A percentile compares a stretch with the other conserved stretches of the same genome.
Conservation (phyloP, 768 basidiomycete species). For the Solioccasus polychromus region DNA sequence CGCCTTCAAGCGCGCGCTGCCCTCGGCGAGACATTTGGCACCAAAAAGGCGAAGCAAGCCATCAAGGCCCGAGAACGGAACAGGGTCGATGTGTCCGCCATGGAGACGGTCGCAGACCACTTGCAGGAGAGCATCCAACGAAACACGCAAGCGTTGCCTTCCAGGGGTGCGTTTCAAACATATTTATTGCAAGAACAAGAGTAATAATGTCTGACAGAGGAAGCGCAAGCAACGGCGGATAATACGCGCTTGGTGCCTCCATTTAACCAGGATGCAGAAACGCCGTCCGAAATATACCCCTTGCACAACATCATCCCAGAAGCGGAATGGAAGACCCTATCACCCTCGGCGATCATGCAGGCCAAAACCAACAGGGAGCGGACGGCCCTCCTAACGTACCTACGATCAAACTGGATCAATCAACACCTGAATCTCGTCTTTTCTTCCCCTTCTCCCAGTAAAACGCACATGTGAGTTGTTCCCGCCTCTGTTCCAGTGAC, state of each 20-base stretch:
- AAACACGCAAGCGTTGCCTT: conserved; percentile 65
- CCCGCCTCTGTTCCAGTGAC: background rate
- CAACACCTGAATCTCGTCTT: conserved; percentile 49
- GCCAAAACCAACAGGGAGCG: conserved; percentile 49
- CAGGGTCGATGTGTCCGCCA: conserved; percentile 83
- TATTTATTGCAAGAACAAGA: background rate
- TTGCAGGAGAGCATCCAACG: conserved; percentile 82
- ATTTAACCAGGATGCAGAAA: conserved; percentile 61
- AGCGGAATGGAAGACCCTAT: conserved; percentile 74
- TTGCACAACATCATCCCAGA: conserved; percentile 76
- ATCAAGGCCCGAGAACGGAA: conserved; percentile 87
- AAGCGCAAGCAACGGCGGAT: conserved; percentile 62
- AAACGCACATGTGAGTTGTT: conserved; percentile 55
- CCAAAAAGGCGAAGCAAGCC: conserved; percentile 86
- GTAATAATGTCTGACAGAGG: conserved; percentile 42
- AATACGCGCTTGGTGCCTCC: conserved; percentile 72
- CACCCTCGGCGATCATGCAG: conserved; percentile 51
- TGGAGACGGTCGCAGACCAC: conserved; percentile 79
- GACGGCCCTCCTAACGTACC: conserved; percentile 56
- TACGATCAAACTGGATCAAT: conserved; percentile 68
- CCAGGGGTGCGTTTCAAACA: conserved; percentile 50
- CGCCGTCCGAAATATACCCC: conserved; percentile 72
- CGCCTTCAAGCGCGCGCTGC: conserved; percentile 64
- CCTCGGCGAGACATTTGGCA: conserved; percentile 93
- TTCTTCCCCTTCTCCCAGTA: conserved; percentile 48